A percentile compares a stretch with the other conserved stretches of the same genome.
These are phyloP conservation scores for Aspergillus arachidicola DNA, from an alignment of 2,329 filamentous ascomycete species.

Conservation along the genomic window DNA sequence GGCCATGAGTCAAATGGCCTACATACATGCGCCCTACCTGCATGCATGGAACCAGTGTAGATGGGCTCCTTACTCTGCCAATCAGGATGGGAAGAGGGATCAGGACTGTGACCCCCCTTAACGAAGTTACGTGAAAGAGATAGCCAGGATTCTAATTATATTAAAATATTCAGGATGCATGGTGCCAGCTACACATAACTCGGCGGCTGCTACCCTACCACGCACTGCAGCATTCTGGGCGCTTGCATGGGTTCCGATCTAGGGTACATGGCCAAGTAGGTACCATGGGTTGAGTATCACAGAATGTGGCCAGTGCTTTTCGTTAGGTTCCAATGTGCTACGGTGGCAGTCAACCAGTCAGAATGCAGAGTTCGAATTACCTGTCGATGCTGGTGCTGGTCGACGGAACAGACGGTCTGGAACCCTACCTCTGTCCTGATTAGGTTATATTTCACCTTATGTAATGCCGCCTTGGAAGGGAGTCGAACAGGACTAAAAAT, in stretches of 20 bases:
- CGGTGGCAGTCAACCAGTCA: conserved; percentile 8
- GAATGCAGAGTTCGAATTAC: neutral
- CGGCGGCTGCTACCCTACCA: conserved; percentile 5
- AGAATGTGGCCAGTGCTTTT: conserved; percentile 16
- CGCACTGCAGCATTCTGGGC: conserved; percentile 12
- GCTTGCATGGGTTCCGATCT: conserved; percentile 12
- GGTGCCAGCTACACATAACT: conserved; percentile 6
- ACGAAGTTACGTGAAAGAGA: neutral
- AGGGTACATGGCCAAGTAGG: neutral
- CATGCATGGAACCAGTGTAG: conserved; percentile 18
- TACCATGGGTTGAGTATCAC: conserved; percentile 7
- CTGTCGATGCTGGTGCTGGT: neutral
- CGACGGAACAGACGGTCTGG: conserved; percentile 5
- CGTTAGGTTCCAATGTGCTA: conserved; percentile 8
- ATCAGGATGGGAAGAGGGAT: conserved; percentile 1
- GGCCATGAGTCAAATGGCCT: conserved; percentile 22
- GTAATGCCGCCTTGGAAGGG: neutral
- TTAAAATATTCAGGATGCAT: neutral
- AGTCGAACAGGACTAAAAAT: neutral
- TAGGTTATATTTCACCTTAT: conserved; percentile 4
- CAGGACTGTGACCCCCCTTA: neutral
- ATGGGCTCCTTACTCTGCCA: conserved; percentile 9
- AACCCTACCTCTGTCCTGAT: conserved; percentile 3
- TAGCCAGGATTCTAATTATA: conserved; percentile 3
- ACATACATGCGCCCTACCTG: conserved; percentile 18